Conservation (phyloP, 768 basidiomycete genomes). For the Bullera alba region DNA sequence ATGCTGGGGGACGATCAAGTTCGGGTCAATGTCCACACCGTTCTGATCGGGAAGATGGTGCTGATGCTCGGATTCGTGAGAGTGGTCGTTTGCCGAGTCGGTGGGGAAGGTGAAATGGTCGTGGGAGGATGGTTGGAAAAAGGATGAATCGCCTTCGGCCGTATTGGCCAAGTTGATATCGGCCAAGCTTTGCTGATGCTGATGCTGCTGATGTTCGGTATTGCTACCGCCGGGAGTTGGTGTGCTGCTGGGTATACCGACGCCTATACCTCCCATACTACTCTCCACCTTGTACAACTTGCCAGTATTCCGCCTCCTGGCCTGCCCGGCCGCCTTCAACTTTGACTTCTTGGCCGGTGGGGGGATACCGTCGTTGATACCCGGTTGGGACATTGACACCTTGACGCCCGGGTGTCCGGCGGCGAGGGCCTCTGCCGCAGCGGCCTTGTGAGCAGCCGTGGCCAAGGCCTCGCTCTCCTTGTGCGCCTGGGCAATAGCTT, state of each 20-base stretch:
- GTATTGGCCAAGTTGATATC: neutral
- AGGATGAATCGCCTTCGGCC: neutral
- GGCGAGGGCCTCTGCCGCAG: constrained; percentile 36
- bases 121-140: constrained; percentile 1
- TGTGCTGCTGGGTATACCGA: too few species aligned
- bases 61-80: neutral
- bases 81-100: neutral
- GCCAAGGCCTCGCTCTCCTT: constrained; percentile 29
- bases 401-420: constrained; percentile 36
- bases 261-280: constrained; percentile 3
- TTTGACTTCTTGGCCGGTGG: constrained; percentile 10
- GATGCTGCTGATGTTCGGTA: neutral
- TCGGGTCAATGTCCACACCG: neutral
- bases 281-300: constrained; percentile 9
- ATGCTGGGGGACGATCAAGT: neutral
- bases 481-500: constrained; percentile 28
- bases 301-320: constrained; percentile 8
- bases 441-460: constrained; percentile 33
- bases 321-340: constrained; percentile 8
- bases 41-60: neutral
- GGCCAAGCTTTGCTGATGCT: neutral
- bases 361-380: constrained; percentile 21
- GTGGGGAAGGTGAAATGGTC: neutral
- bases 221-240: too few species aligned
- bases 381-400: constrained; percentile 26